Evolutionary conservation across 2,329 filamentous ascomycete species (phyloP).

Genomic region (Thelonectria rubi): DNA sequence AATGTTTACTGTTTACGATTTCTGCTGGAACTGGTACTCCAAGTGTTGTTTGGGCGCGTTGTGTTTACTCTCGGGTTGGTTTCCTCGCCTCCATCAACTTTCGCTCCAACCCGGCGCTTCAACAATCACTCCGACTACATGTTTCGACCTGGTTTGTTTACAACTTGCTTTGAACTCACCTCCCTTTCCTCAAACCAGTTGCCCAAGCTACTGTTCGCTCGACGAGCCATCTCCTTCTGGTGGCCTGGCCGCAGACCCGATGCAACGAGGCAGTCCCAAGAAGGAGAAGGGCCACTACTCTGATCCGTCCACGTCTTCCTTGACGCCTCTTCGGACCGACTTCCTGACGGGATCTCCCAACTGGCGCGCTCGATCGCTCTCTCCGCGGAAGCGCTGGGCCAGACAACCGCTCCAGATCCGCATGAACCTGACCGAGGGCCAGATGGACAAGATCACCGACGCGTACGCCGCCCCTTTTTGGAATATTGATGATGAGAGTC

Average conservation of each 20-base stretch:
- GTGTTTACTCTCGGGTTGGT: conserved; percentile 2
- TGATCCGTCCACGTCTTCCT: conserved; percentile 36
- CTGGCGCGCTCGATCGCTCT: conserved; percentile 47
- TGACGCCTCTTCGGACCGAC: conserved; percentile 48
- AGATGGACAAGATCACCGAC: conserved; percentile 58
- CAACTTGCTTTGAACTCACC: neutral
- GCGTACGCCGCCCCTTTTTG: conserved; percentile 47
- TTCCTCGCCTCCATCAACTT: neutral
- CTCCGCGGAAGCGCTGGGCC: conserved; percentile 46
- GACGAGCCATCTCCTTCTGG: conserved; percentile 4
- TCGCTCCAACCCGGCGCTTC: neutral
- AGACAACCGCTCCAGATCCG: conserved; percentile 56
- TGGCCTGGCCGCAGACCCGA: conserved; percentile 24
- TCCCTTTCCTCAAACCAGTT: neutral
- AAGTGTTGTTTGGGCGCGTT: neutral
- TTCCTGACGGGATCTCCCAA: conserved; percentile 48
- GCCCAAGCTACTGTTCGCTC: neutral
- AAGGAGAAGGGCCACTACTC: conserved; percentile 37
- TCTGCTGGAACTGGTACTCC: neutral
- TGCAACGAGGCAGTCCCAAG: conserved; percentile 29
- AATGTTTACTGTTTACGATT: neutral
- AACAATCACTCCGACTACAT: neutral
- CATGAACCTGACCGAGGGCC: conserved; percentile 58
- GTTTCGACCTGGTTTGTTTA: neutral
- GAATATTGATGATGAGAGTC: too few species aligned